Conservation (phyloP, 228 moss, liverwort and hornwort species). For the Sphagnum fallax region DNA sequence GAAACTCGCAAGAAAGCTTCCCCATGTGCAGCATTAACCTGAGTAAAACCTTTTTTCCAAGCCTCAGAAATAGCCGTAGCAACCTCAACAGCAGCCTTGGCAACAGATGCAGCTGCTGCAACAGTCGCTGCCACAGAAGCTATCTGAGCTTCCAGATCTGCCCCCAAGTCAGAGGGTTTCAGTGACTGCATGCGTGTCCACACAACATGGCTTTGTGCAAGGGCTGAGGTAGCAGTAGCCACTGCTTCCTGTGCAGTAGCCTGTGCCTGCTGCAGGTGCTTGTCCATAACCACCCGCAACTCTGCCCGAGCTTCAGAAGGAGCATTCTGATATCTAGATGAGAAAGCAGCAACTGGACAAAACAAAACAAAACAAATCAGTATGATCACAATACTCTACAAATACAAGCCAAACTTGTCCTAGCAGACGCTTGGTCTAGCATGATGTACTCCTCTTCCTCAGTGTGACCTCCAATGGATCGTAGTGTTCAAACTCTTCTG, state of each 20-base stretch:
- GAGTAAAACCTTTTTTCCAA: conserved; percentile 46
- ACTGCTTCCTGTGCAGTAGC: conserved; percentile 54
- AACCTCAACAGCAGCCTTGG: conserved; percentile 68
- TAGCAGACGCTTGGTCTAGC: too few species aligned
- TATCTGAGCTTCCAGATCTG: conserved; percentile 44
- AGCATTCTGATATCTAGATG: not conserved
- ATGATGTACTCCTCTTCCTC: not conserved
- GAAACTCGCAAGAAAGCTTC: not conserved
- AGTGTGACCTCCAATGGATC: not conserved
- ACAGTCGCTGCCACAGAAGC: conserved; percentile 62
- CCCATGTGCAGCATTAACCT: conserved; percentile 25
- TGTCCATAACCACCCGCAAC: conserved; percentile 19
- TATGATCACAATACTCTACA: not conserved
- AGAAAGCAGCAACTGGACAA: not conserved
- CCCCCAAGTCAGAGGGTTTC: conserved; percentile 43
- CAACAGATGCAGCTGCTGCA: conserved; percentile 61
- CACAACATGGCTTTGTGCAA: conserved; percentile 55
- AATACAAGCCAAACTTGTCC: too few species aligned
- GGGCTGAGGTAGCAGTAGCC: conserved; percentile 56
- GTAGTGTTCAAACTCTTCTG: not conserved
- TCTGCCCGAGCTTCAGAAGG: not conserved
- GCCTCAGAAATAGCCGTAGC: conserved; percentile 53
- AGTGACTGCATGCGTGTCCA: conserved; percentile 52
- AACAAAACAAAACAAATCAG: not conserved
- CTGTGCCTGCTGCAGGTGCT: conserved; percentile 48